Evolutionary conservation across 768 basidiomycete genomes (phyloP).

Genomic region (Steccherinum ochraceum): DNA sequence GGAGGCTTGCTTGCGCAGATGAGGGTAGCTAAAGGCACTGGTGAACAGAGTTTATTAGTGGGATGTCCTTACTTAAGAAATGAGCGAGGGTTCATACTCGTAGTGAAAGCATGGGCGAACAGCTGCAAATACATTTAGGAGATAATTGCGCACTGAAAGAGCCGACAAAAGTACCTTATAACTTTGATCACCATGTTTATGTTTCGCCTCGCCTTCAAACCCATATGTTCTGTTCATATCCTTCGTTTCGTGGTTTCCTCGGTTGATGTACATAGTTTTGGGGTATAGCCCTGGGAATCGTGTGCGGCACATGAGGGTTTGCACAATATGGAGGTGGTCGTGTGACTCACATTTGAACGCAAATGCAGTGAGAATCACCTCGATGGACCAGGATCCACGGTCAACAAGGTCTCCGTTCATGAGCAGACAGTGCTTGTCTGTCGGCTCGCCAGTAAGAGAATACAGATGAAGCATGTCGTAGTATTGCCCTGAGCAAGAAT

Average conservation of each 20-base stretch:
- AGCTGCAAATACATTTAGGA: conserved; percentile 51
- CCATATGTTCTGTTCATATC: conserved; percentile 97
- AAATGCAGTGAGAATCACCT: conserved; percentile 88
- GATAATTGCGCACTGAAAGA: conserved; percentile 3
- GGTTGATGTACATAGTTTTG: conserved; percentile 83
- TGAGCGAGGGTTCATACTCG: conserved; percentile 41
- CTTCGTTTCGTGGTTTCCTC: conserved; percentile 95
- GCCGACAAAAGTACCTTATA: conserved; percentile 58
- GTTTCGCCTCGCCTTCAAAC: conserved; percentile 93
- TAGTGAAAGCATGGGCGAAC: conserved; percentile 91
- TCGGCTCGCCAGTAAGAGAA: conserved; percentile 80
- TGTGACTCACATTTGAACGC: conserved; percentile 81
- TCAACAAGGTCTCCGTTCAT: conserved; percentile 98
- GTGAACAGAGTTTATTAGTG: conserved; percentile 1
- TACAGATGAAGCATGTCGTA: conserved; percentile 89
- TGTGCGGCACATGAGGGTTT: conserved; percentile 7
- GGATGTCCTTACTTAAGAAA: neutral
- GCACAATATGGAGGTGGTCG: neutral
- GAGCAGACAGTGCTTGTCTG: conserved; percentile 74
- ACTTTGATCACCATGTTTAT: conserved; percentile 93
- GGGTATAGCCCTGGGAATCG: conserved; percentile 79
- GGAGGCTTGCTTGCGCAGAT: conserved; percentile 59
- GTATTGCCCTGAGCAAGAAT: conserved; percentile 68
- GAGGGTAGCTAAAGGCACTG: conserved; percentile 91
- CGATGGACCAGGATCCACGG: conserved; percentile 92